phyloP scores from a whole-genome alignment of 768 basidiomycete genomes.

The Suillus cothurnatus region DNA sequence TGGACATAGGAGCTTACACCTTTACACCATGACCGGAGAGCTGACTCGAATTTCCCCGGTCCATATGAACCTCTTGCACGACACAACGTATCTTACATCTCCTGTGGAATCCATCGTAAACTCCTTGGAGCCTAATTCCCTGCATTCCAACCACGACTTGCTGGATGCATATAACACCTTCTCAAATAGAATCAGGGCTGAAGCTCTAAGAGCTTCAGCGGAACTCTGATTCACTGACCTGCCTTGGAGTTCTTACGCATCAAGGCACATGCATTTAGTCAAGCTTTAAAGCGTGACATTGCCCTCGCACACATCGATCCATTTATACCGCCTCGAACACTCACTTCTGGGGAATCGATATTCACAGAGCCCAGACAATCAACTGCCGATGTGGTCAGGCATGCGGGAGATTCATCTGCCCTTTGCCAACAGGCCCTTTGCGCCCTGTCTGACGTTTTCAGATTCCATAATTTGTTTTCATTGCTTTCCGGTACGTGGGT shows the following conservation, averaged over 20 bases:
- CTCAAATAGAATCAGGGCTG: constrained; percentile 42
- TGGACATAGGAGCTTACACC: neutral
- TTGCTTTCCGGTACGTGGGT: constrained; percentile 51
- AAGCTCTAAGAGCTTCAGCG: constrained; percentile 12
- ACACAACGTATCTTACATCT: constrained; percentile 37
- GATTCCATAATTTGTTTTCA: constrained; percentile 45
- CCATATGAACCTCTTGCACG: constrained; percentile 14
- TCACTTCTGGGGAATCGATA: constrained; percentile 10
- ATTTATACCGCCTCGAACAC: constrained; percentile 21
- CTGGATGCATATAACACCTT: constrained; percentile 63
- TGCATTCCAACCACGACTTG: constrained; percentile 54
- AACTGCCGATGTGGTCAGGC: constrained; percentile 41
- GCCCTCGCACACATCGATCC: constrained; percentile 42
- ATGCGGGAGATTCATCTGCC: constrained; percentile 41
- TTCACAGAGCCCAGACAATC: constrained; percentile 16
- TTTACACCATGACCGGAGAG: constrained; percentile 2
- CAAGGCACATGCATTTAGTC: constrained; percentile 37
- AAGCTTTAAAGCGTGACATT: constrained; percentile 55
- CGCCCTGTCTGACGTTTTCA: constrained; percentile 52
- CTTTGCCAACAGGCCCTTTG: constrained; percentile 59
- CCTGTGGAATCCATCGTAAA: constrained; percentile 49
- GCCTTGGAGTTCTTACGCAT: constrained; percentile 34
- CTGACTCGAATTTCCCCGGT: neutral
- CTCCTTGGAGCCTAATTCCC: constrained; percentile 41
- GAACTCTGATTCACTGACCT: constrained; percentile 11